Percentiles rank a stretch among this genome's conserved stretches.
phyloP scores from a whole-genome alignment of 345 rosid genomes.

The Linum usitatissimum region DNA sequence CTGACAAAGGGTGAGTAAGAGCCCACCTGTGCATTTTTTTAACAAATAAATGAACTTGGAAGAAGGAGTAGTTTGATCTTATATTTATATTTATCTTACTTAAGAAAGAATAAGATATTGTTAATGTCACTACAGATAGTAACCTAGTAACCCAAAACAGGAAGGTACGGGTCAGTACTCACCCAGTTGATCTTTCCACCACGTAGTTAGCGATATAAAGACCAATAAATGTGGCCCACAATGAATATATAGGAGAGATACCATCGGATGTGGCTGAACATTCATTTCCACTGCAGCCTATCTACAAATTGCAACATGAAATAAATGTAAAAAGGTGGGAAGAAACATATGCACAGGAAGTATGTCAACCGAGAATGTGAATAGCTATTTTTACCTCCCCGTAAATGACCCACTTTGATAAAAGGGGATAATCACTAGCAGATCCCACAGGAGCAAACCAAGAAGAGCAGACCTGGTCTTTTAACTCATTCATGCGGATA shows the following conservation, averaged over 20 bases:
- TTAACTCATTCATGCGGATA: constrained; percentile 68
- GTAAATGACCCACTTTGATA: constrained; percentile 96
- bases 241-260: constrained; percentile 94
- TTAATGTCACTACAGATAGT: neutral
- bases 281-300: constrained; percentile 48
- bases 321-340: constrained; percentile 4
- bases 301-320: constrained; percentile 21
- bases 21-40: constrained; percentile 67
- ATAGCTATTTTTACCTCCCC: constrained; percentile 59
- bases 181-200: constrained; percentile 98
- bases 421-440: constrained; percentile 93
- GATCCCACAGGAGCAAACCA: constrained; percentile 99
- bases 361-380: neutral
- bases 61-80: neutral
- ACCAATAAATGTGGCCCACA: constrained; percentile 99
- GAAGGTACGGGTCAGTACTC: constrained; percentile 21
- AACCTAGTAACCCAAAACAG: neutral
- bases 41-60: constrained; percentile 11
- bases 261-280: constrained; percentile 75
- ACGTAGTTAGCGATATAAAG: constrained; percentile 98
- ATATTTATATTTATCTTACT: no score
- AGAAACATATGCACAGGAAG: constrained; percentile 4
- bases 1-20: constrained; percentile 78
- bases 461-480: constrained; percentile 90
- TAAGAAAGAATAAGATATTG: neutral